Evolutionary conservation across 1,284 basidiomycete genomes (phyloP).

Genomic region (Porodaedalea pini): DNA sequence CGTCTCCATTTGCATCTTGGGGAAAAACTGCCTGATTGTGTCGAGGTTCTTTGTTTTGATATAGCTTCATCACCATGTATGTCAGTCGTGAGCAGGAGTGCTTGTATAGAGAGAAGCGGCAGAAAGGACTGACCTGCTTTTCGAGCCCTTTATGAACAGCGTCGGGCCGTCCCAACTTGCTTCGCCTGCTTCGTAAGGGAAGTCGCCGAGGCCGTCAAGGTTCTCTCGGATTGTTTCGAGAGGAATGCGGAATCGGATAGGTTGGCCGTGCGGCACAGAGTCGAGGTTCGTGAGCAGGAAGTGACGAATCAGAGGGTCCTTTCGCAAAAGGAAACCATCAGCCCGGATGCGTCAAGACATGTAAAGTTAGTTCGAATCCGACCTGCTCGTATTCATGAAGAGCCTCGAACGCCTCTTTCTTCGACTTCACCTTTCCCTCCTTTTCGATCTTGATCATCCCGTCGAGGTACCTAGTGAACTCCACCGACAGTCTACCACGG

Average conservation of each 20-base stretch:
- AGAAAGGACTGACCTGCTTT: conserved; percentile 56
- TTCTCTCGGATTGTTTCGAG: conserved; percentile 59
- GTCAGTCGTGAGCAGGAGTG: too few relatives aligned
- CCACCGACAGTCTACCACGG: conserved; percentile 55
- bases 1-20: conserved; percentile 49
- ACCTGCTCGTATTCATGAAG: conserved; percentile 61
- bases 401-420: conserved; percentile 66
- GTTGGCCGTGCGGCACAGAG: conserved; percentile 30
- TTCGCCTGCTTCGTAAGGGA: conserved; percentile 65
- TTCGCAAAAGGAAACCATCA: conserved; percentile 13
- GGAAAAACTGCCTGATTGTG: conserved; percentile 63
- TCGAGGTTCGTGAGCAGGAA: conserved; percentile 84
- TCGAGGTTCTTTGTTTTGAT: conserved; percentile 67
- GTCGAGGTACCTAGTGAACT: conserved; percentile 63
- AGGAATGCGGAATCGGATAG: conserved; percentile 69
- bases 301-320: conserved; percentile 69
- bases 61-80: conserved; percentile 42
- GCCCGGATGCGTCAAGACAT: neutral
- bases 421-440: conserved; percentile 44
- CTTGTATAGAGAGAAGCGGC: neutral
- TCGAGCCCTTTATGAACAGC: conserved; percentile 76
- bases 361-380: conserved; percentile 8
- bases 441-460: conserved; percentile 68
- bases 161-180: conserved; percentile 57
- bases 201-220: conserved; percentile 67